Base-by-base conservation (phyloP, 371 early-diverging fungal genomes). In the Nosema muscidifuracis region DNA sequence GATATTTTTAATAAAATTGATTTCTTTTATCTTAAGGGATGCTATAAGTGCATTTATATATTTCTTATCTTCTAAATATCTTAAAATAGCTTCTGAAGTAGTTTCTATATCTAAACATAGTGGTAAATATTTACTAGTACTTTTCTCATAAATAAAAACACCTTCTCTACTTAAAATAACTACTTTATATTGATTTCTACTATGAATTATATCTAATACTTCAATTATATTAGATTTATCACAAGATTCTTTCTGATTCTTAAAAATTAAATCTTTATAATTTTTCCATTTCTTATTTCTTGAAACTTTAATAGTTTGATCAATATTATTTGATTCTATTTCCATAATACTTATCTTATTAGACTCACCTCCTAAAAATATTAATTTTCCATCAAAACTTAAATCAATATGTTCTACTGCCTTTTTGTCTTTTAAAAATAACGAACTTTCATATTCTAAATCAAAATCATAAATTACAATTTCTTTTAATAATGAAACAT, bases 251-350 rank as follows among this genome's bases (percentile, higher is more conserved):
- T 36, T 43, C 16, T 50, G 55, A 10, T 74, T 71, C 20, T 67
- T 71, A 10, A 28, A 44, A 33, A 74, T 63, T 12, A n/a, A 53
- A 2, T 62, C 67, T 36, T 69, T 69, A 50, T 74, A 78, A 55
- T 78, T 74, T 57, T 78, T 76, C 68, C 68, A 67, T 16, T 71
- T 65, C 36, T 38, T 71, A 42, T 78, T 75, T 16, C 44, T 47
- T 2, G 75, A 74, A 33, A 75, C 38, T 34, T 64, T 44, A 0
- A 78, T 12, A 18, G 18, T 33, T 62, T 78, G 75, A 2, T 60
- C 44, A 24, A 77, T 33, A 9, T 55, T 40, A 40, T 47, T 53
- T 31, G 67, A 22, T 20, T 44, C 34, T 18, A 24, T 30, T 24
- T 68, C 71, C 30, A 70, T 30, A 2, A 78, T 57, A 40, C 71